Percentiles rank a stretch among this genome's conserved stretches.
Evolutionary conservation across 495 filamentous ascomycete species (phyloP).

Genomic region (Penicillium robsamsonii): DNA sequence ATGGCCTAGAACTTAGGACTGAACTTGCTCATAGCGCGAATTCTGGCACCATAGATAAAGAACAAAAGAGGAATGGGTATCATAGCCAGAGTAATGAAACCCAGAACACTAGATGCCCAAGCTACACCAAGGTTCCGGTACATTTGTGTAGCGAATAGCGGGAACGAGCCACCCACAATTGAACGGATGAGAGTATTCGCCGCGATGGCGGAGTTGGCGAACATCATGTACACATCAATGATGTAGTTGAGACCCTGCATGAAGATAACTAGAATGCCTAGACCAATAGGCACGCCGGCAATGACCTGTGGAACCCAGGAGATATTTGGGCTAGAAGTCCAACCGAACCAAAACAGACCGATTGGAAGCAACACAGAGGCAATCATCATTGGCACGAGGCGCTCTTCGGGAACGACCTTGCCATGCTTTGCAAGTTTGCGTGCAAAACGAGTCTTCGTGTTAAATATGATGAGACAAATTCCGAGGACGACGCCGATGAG

Average conservation of each 20-base stretch:
- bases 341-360: constrained; percentile 65
- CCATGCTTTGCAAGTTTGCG: constrained; percentile 49
- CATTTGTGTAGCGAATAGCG: constrained; percentile 61
- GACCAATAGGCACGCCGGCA: constrained; percentile 49
- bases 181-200: constrained; percentile 68
- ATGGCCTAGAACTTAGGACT: constrained; percentile 39
- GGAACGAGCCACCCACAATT: constrained; percentile 63
- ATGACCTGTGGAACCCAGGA: constrained; percentile 51
- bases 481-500: constrained; percentile 55
- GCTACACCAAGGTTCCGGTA: constrained; percentile 60
- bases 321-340: constrained; percentile 49
- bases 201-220: constrained; percentile 60
- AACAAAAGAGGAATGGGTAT: constrained; percentile 71
- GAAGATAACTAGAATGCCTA: constrained; percentile 57
- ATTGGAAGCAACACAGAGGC: constrained; percentile 54
- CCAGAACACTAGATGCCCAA: constrained; percentile 65
- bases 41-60: constrained; percentile 63
- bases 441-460: constrained; percentile 52
- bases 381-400: constrained; percentile 57
- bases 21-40: constrained; percentile 53
- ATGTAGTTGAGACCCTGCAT: constrained; percentile 63
- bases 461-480: constrained; percentile 45
- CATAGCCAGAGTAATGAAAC: constrained; percentile 60
- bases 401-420: constrained; percentile 54
- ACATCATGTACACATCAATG: constrained; percentile 60